Conservation (phyloP, 768 basidiomycete species). For the Rhodotorula graminis region DNA sequence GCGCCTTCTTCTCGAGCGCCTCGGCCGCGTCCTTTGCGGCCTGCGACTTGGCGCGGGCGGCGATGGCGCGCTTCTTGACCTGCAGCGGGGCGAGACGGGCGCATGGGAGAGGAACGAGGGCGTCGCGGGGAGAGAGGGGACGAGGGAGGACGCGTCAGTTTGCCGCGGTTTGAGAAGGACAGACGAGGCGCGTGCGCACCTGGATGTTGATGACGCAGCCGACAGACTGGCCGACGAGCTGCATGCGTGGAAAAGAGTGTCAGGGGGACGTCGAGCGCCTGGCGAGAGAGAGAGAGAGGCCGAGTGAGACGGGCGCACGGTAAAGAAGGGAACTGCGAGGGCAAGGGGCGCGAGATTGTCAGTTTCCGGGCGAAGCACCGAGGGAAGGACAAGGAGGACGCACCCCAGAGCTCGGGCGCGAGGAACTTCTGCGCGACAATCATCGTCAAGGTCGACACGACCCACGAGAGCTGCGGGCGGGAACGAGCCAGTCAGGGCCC, state of each 20-base stretch:
- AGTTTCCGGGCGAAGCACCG: background rate
- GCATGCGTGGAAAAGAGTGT: background rate
- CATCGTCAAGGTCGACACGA: slow-evolving; percentile 69
- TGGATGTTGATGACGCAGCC: slow-evolving; percentile 58
- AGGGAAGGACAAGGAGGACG: background rate
- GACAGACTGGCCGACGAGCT: slow-evolving; percentile 21
- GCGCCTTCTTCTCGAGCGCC: slow-evolving; percentile 13
- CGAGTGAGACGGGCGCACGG: slow-evolving; percentile 52
- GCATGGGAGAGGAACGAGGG: slow-evolving; percentile 11
- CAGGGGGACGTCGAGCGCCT: too few species aligned
- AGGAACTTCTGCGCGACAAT: slow-evolving; percentile 73
- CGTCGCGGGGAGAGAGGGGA: background rate
- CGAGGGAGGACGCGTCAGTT: background rate
- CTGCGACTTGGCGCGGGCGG: slow-evolving; percentile 46
- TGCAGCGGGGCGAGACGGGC: slow-evolving; percentile 57
- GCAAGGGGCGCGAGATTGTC: slow-evolving; percentile 49
- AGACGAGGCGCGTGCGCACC: slow-evolving; percentile 48
- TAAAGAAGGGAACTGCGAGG: slow-evolving; percentile 85
- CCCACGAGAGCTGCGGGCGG: slow-evolving; percentile 63
- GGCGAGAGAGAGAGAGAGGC: background rate
- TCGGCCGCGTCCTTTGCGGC: slow-evolving; percentile 26
- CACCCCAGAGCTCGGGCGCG: slow-evolving; percentile 55
- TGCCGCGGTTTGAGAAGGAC: background rate
- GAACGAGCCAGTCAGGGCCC: too few species aligned
- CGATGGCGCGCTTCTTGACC: slow-evolving; percentile 52